These are phyloP conservation scores for Psilocybe mexicana DNA, from an alignment of 1,284 basidiomycete genomes.

Conservation along the genomic window DNA sequence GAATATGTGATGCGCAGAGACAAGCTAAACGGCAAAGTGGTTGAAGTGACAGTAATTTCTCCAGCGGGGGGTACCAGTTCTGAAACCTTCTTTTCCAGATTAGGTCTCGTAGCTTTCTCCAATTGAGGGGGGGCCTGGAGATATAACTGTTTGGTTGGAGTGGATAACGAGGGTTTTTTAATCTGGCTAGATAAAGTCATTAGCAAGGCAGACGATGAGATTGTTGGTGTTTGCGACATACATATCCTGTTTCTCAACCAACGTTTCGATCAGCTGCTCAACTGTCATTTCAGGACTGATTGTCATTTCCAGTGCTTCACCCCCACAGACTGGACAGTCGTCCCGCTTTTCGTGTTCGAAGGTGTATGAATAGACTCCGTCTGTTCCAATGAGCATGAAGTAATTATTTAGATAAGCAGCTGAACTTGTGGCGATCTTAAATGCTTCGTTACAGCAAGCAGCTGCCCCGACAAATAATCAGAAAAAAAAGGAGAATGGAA, in stretches of 20 bases:
- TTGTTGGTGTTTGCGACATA: constrained; percentile 39
- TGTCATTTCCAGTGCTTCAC: constrained; percentile 75
- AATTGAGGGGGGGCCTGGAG: constrained; percentile 91
- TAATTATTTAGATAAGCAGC: constrained; percentile 97
- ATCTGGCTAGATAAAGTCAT: constrained; percentile 68
- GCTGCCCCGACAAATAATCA: constrained; percentile 47
- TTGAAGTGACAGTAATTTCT: constrained; percentile 87
- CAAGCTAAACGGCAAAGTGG: constrained; percentile 84
- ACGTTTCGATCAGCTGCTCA: constrained; percentile 82
- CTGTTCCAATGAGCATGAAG: constrained; percentile 96
- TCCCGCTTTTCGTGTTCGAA: constrained; percentile 93
- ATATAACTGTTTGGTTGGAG: constrained; percentile 75
- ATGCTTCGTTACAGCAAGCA: constrained; percentile 98
- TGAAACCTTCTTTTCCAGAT: constrained; percentile 82
- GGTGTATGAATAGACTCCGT: constrained; percentile 96
- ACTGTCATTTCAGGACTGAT: constrained; percentile 76
- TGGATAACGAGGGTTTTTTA: constrained; percentile 86
- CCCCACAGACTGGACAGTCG: constrained; percentile 98
- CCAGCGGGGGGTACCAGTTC: constrained; percentile 79
- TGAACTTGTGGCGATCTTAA: constrained; percentile 96
- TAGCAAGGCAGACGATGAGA: background rate
- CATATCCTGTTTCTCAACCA: constrained; percentile 87
- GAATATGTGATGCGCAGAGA: constrained; percentile 70
- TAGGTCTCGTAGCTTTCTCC: constrained; percentile 84
- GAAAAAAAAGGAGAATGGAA: background rate